Percentiles rank a stretch among this genome's conserved stretches.
Evolutionary conservation across 768 basidiomycete genomes (phyloP).

Genomic region (Rhodotorula toruloides): DNA sequence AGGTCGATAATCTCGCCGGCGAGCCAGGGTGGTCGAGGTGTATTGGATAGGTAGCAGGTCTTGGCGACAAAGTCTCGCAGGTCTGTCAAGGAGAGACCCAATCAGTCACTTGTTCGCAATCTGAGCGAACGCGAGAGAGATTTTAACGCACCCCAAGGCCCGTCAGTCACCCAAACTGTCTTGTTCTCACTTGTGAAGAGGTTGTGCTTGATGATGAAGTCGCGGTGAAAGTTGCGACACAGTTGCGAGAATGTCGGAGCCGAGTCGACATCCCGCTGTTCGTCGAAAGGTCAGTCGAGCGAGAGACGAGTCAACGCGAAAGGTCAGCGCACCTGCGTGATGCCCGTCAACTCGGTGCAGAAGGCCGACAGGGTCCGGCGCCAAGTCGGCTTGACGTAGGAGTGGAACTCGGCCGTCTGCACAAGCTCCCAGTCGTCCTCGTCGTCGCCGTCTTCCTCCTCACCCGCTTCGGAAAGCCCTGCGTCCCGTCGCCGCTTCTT

Average conservation of each 20-base stretch:
- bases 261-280: conserved; percentile 70
- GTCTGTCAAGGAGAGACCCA: conserved; percentile 10
- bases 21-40: conserved; percentile 68
- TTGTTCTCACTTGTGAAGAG: conserved; percentile 37
- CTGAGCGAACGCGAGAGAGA: no score
- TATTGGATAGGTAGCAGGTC: conserved; percentile 48
- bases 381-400: conserved; percentile 85
- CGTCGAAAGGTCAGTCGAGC: neutral
- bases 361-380: conserved; percentile 71
- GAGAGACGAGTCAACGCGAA: neutral
- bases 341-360: conserved; percentile 81
- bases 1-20: conserved; percentile 70
- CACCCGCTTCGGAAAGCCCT: neutral
- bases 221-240: conserved; percentile 50
- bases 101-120: no score
- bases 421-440: conserved; percentile 56
- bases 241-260: conserved; percentile 69
- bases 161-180: conserved; percentile 43
- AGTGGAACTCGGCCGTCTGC: conserved; percentile 74
- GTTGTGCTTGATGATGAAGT: conserved; percentile 28
- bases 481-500: neutral
- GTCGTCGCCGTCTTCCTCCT: conserved; percentile 53
- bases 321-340: conserved; percentile 66
- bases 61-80: conserved; percentile 41
- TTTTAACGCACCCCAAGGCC: conserved; percentile 38